Conservation (phyloP, 1,284 basidiomycete genomes). For the Neotropicomus parvogracilis region DNA sequence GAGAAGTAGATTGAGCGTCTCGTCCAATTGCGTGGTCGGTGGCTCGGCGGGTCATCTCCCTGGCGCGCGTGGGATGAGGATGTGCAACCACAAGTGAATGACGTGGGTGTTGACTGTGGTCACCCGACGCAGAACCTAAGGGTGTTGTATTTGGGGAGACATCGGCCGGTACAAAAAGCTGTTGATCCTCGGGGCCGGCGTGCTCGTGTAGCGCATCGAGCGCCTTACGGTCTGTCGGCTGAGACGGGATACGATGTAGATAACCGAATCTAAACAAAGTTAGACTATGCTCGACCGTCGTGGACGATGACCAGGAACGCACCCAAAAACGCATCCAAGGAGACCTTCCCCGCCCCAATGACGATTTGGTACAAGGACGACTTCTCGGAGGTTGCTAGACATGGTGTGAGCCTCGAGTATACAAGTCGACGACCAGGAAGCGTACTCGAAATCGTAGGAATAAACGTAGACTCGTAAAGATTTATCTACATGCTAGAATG, state of each 20-base stretch:
- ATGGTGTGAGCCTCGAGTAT: conserved; percentile 10
- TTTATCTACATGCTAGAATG: conserved; percentile 81
- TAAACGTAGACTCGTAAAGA: conserved; percentile 93
- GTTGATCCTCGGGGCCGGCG: conserved; percentile 56
- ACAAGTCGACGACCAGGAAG: conserved; percentile 15
- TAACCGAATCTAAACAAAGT: conserved; percentile 61
- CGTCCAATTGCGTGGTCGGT: conserved; percentile 13
- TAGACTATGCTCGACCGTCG: conserved; percentile 2
- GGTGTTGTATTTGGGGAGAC: conserved; percentile 22
- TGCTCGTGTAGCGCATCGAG: conserved; percentile 51
- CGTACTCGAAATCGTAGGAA: conserved; percentile 95
- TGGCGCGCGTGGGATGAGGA: conserved; percentile 29
- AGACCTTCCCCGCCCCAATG: conserved; percentile 96
- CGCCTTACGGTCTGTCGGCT: conserved; percentile 49
- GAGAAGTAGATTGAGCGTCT: conserved; percentile 25
- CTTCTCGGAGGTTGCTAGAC: conserved; percentile 80
- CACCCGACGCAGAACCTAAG: conserved; percentile 4
- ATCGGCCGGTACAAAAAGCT: conserved; percentile 73
- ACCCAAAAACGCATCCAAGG: conserved; percentile 92
- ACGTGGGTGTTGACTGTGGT: conserved; percentile 9
- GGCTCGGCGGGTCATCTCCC: conserved; percentile 21
- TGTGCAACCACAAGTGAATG: conserved; percentile 27
- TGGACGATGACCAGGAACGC: conserved; percentile 31
- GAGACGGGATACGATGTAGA: conserved; percentile 84
- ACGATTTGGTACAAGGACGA: conserved; percentile 88